These are phyloP conservation scores for Acanthamoeba sp. DNA, from an alignment of 208 protist species.

Conservation along the genomic window DNA sequence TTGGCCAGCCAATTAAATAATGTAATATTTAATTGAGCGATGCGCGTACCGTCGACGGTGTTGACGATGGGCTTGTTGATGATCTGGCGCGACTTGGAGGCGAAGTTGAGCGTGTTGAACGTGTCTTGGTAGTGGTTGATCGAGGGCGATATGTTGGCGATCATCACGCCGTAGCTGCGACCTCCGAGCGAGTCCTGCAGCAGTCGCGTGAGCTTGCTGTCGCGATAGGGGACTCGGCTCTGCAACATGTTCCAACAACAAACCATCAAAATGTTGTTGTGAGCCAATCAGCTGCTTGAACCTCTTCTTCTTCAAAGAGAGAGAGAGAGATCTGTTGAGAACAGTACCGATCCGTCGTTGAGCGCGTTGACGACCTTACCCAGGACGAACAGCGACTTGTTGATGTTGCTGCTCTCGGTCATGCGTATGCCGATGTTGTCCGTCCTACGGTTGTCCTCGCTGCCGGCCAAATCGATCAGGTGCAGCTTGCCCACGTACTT, in stretches of 20 bases:
- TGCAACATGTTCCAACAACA: not conserved
- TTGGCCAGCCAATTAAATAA: too few species aligned
- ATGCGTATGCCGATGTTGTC: conserved; percentile 79
- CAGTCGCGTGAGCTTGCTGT: conserved; percentile 94
- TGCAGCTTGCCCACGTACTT: conserved; percentile 86
- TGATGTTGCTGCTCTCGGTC: conserved; percentile 92
- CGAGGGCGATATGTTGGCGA: conserved; percentile 89
- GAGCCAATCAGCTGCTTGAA: too few species aligned
- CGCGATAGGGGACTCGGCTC: conserved; percentile 91
- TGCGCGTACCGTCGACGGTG: not conserved
- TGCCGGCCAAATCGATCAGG: conserved; percentile 92
- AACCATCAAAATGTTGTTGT: too few species aligned
- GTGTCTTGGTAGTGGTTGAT: conserved; percentile 90
- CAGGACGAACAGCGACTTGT: conserved; percentile 91
- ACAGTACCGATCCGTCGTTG: conserved; percentile 55
- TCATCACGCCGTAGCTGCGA: conserved; percentile 92
- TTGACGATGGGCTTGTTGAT: conserved; percentile 77
- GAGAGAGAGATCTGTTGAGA: too few species aligned
- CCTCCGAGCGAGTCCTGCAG: conserved; percentile 93
- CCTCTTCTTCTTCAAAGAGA: too few species aligned
- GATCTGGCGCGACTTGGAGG: conserved; percentile 79
- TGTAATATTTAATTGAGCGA: too few species aligned
- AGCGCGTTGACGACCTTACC: conserved; percentile 93
- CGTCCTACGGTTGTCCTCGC: conserved; percentile 76
- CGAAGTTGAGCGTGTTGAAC: conserved; percentile 93